phyloP scores from a whole-genome alignment of 2,329 filamentous ascomycete species.

The Sclerotinia glacialis region DNA sequence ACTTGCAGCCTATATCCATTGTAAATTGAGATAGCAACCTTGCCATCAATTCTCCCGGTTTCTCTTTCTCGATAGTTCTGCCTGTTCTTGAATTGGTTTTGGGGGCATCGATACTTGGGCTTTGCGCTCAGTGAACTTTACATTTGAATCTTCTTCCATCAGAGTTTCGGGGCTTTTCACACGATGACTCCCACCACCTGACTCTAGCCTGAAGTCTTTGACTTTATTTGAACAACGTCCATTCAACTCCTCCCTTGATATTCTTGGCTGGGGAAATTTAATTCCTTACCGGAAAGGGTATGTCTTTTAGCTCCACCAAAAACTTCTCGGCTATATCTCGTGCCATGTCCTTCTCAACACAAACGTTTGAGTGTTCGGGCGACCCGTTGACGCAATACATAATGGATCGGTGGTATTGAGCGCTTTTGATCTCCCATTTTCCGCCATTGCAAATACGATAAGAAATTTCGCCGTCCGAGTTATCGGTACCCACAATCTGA shows the following conservation, averaged over 20 bases:
- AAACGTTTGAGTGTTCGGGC: background rate
- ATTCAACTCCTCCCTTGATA: background rate
- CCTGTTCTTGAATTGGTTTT: background rate
- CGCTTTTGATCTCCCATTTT: background rate
- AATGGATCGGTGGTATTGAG: rapidly evolving
- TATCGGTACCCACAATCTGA: background rate
- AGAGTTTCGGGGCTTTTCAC: background rate
- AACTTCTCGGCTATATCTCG: background rate
- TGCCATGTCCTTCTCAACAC: background rate
- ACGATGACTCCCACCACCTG: background rate
- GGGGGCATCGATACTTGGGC: background rate
- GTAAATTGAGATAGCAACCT: background rate
- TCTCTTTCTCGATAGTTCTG: background rate
- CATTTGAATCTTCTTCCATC: background rate
- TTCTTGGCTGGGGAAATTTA: background rate
- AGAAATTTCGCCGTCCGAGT: background rate
- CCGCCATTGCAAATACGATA: background rate
- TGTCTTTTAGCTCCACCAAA: background rate
- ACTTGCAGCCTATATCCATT: background rate
- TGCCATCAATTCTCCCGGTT: no score
- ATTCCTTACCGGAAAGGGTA: background rate
- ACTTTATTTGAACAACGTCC: background rate
- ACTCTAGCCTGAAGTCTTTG: background rate
- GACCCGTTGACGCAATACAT: rapidly evolving
- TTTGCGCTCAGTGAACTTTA: background rate